phyloP scores from a whole-genome alignment of 331 rosid species.

The Prunus yedoensis region DNA sequence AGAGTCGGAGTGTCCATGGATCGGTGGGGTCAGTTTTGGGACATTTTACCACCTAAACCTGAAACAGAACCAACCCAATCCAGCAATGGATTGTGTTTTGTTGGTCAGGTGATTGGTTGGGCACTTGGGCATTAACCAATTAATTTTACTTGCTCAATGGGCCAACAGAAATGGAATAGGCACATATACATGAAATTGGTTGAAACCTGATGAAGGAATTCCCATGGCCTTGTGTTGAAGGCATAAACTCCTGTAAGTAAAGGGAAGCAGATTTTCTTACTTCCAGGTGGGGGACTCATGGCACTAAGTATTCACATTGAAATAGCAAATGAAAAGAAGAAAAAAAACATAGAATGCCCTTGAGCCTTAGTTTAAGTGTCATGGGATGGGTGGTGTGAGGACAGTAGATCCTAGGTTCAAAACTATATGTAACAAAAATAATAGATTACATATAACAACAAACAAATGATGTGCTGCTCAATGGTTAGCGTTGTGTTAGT shows the following conservation, averaged over 20 bases:
- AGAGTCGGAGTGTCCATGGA: neutral
- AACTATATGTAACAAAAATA: neutral
- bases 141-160: neutral
- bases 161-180: neutral
- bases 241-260: neutral
- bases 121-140: neutral
- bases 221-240: neutral
- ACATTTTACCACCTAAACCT: neutral
- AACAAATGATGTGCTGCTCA: neutral
- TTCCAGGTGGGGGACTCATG: neutral
- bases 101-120: neutral
- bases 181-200: neutral
- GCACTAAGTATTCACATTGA: neutral
- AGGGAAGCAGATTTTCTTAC: neutral
- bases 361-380: neutral
- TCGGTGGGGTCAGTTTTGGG: neutral
- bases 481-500: neutral
- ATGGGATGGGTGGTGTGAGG: neutral
- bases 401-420: neutral
- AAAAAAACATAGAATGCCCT: neutral
- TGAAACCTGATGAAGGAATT: neutral
- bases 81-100: neutral
- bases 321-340: neutral
- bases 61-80: slow-evolving; percentile 1
- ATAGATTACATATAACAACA: neutral